Evolutionary conservation across 2,329 filamentous ascomycete species (phyloP), one percentile per base, ranked within the genome.

Genomic region (Trichoderma hamatum): DNA sequence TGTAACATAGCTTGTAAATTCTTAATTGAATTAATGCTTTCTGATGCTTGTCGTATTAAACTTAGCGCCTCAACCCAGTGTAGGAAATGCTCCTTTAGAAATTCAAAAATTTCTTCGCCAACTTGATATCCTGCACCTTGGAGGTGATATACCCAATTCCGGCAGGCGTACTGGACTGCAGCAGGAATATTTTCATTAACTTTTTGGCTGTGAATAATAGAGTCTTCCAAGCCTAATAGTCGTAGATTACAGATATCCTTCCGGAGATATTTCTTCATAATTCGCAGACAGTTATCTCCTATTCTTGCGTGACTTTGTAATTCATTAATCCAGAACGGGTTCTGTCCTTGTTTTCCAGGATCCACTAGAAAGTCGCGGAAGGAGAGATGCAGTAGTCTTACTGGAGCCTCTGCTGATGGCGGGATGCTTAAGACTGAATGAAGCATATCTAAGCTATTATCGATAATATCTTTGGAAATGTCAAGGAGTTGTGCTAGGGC

Each of bases 21-120:
- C 43, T 19, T 60, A 10, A 69, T 54, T 7, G 52, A 30, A 0
- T 56, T 43, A 14, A 54, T n/a, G 10, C 61, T 71, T 9, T 75
- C 72, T 2, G 62, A 14, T 5, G 28, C 26, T 34, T 74, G 71
- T 14, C 74, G 73, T 46, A 82, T 72, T 9, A 80, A 70, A 58
- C 77, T 78, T 24, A 82, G 71, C 6, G 76, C 78, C 72, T 83
- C 80, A 1, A 83, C 70, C 81, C 80, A 83, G 63, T 83, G 74
- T 3, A 84, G 79, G 62, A 83, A 74, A 71, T 82, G 78, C 16
- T 70, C 11, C 14, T 73, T 69, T 5, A 84, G 72, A 70, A 84
- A 84, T 0, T 62, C 1, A 62, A 81, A 70, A 6, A 76, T 74
- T 32, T 72, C 26, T 56, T 79, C 74, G 70, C 7, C 16, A n/a